A percentile compares a stretch with the other conserved stretches of the same genome.
Conservation (phyloP, 805 yeast genomes). For the Vanderwaltozyma polyspora region DNA sequence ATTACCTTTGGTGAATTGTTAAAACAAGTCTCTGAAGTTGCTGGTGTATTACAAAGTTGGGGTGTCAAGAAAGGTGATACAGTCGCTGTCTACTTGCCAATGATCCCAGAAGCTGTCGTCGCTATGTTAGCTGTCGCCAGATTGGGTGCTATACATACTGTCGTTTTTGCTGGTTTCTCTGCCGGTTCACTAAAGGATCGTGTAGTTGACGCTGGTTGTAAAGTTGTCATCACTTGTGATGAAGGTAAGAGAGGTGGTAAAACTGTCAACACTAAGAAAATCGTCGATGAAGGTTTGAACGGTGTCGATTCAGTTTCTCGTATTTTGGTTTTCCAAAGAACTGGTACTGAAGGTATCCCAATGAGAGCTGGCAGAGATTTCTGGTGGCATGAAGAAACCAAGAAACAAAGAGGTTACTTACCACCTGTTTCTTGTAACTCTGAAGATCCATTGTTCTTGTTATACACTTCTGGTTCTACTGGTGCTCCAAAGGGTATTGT, state of each 20-base stretch:
- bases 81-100: slow-evolving; percentile 92
- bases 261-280: slow-evolving; percentile 80
- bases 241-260: slow-evolving; percentile 95
- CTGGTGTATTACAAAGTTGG: slow-evolving; percentile 69
- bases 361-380: slow-evolving; percentile 73
- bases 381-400: slow-evolving; percentile 91
- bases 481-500: slow-evolving; percentile 98
- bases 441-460: slow-evolving; percentile 90
- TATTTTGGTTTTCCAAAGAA: slow-evolving; percentile 81
- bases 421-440: slow-evolving; percentile 82
- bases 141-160: slow-evolving; percentile 93
- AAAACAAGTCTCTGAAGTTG: slow-evolving; percentile 73
- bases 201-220: slow-evolving; percentile 75
- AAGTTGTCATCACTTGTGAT: slow-evolving; percentile 85
- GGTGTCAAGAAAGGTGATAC: slow-evolving; percentile 93
- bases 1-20: slow-evolving; percentile 82
- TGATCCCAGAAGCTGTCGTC: slow-evolving; percentile 93
- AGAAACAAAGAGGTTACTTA: slow-evolving; percentile 68
- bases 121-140: slow-evolving; percentile 91
- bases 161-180: slow-evolving; percentile 92
- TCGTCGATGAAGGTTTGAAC: slow-evolving; percentile 87
- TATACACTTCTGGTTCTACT: slow-evolving; percentile 96
- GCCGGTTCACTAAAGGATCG: slow-evolving; percentile 89
- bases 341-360: slow-evolving; percentile 62
- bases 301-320: slow-evolving; percentile 64